Evolutionary conservation across 176 grass and related monocot species (phyloP), one percentile per base, ranked within the genome.

Genomic region (Lolium rigidum): DNA sequence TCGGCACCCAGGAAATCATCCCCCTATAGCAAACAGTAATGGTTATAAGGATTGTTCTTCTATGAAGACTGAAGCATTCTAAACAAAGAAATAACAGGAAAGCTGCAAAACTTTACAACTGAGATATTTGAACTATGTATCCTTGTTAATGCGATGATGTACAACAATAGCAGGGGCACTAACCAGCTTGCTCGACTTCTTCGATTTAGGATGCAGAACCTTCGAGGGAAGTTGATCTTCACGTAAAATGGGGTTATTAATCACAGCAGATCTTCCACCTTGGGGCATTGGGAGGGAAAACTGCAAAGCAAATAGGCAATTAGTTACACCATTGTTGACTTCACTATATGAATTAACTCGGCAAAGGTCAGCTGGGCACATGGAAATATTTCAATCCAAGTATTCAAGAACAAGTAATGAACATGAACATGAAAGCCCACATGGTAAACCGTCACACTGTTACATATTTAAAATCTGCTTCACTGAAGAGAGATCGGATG

Each of bases 191-290:
- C 28, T 84, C 31, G 97, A 50, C 76, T 99, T 99, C 90, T 94
- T 99, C 0, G 48, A 80, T 86, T 89, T 93, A 21, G 97, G 94
- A 82, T 94, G 87, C 52, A 99, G 90, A 90, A 96, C 79, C 85
- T 99, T 99, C 57, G 83, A 92, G 9, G 97, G 97, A 28, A 99
- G 97, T 72, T 99, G 97, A 59, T 99, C 97, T 89, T 99, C 97
- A 37, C 97, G 94, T 56, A 99, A 84, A 83, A 99, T 84, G 69
- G 87, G 92, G 22, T 99, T 99, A 65, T 92, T 99, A 48, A 85
- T 93, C 31, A 96, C 82, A 1, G 97, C 88, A 74, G 90, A 92
- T 84, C 97, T 91, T 84, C 97, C 97, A 83, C 97, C 97, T 94
- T 99, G 92, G 9, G 97, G 97, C 87, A 96, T 94, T 75, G 97